Evolutionary conservation across 192 early-diverging fungal species (phyloP), one percentile per base, ranked within the genome.

Genomic region (Cladochytrium replicatum): DNA sequence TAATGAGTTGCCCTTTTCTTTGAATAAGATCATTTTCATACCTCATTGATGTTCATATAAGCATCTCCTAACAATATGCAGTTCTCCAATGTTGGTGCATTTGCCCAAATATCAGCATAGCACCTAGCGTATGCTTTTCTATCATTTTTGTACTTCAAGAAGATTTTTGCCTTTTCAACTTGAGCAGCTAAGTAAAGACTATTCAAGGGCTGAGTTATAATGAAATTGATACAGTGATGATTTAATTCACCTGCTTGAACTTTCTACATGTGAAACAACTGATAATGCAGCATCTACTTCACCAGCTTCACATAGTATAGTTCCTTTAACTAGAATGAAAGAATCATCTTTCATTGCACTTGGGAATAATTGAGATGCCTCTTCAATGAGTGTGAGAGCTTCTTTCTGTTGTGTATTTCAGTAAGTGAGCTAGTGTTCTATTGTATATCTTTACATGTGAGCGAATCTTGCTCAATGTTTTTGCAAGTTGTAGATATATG

Each of bases 21-120:
- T n/a, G n/a, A 28, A 60, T 41, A 1, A 3, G 11, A 39, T 11
- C 27, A 19, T 0, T 5, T 28, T 25, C 37, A 6, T 32, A 61
- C 55, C 48, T 77, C 70, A 32, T 74, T 63, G 32, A 77, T 63
- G 50, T 72, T 74, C 63, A 74, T 68, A 32, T 63, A 77, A 11
- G 75, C 71, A 40, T 74, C 75, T 9, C 71, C 75, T 3, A 74
- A 58, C 41, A 77, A 28, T 9, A 77, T 31, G 41, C 64, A 73
- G 19, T 54, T 67, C 42, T 77, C 68, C 11, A 66, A 53, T 1
- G 71, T 64, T 24, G 69, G 68, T 22, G 54, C 39, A 3, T 51
- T 46, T 23, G 74, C 75, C 29, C 68, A 62, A 1, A 77, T 55
- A 34, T 77, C 67, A 3, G 49, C 53, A 41, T 64, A 77, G 32